Base-by-base conservation (phyloP, 1,139 yeast genomes). In the Suhomyces panamericanus region DNA sequence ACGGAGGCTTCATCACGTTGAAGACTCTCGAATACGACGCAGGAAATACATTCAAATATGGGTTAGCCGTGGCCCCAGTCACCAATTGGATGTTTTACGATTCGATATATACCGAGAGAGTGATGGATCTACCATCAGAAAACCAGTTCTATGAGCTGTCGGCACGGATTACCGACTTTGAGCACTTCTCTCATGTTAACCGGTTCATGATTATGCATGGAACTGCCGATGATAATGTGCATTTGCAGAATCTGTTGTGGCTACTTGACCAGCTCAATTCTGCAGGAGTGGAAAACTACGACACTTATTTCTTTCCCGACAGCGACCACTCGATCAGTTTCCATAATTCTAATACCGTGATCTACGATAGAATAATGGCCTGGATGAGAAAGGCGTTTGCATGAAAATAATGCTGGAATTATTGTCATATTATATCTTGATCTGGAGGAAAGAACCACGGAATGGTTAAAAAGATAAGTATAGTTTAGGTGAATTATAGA, bases 141-240 rank as follows among this genome's bases (percentile, higher is more conserved):
- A 86, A 87, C 59, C 58, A 62, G 8, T 67, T 75, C 15, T 85
- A 85, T 57, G 60, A 63, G 5, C 62, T 66, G 20, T 55, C 70
- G 3, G 73, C 80, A 2, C 64, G 70, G 38, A 77, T 86, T 31
- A 67, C 67, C 2, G 73, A 83, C 29, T 60, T 79, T 38, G 72
- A 66, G 1, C 69, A 70, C n/a, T 83, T 85, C 56, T 62, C 66
- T 33, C 52, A 60, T 1, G 64, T 77, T 1, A 68, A 75, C 31
- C 70, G 96, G 51, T 87, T 95, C 58, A 65, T 93, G 50, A 59
- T 93, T 6, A 85, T 91, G 85, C 99, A 93, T 59, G 99, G 99
- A 1, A 86, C 98, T 0, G 95, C 95, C 2, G 99, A 93, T 65
- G 99, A 95, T 61, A 93, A 93, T 64, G 99, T 93, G 20, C 99